These are phyloP conservation scores for Xylariaceae sp. DNA, from an alignment of 2,329 filamentous ascomycete species.

Conservation along the genomic window DNA sequence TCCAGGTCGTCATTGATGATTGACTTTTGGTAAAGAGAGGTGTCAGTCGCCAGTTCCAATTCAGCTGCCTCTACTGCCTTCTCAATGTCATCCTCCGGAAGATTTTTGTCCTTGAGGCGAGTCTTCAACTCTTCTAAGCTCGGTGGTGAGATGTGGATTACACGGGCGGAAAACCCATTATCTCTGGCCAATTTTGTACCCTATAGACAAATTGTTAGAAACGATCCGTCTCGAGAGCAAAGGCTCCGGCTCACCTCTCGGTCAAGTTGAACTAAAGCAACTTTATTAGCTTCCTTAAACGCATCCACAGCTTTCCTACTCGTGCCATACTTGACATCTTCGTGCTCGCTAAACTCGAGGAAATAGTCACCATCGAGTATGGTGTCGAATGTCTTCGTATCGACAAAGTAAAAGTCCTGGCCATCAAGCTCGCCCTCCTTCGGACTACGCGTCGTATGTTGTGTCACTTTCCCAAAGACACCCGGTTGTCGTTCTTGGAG, in stretches of 20 bases:
- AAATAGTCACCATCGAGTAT: slow-evolving; percentile 60
- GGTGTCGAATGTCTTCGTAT: slow-evolving; percentile 52
- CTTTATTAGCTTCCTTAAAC: slow-evolving; percentile 53
- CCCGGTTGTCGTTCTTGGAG: slow-evolving; percentile 63
- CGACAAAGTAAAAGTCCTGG: slow-evolving; percentile 55
- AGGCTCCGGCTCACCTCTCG: slow-evolving; percentile 43
- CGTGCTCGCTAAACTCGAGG: slow-evolving; percentile 52
- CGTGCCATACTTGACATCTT: slow-evolving; percentile 54
- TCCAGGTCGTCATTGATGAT: slow-evolving; percentile 52
- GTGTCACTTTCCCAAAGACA: slow-evolving; percentile 59
- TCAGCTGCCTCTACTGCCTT: slow-evolving; percentile 39
- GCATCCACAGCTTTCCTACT: slow-evolving; percentile 51
- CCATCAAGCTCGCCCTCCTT: slow-evolving; percentile 51
- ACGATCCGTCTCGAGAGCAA: neutral
- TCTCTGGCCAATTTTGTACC: slow-evolving; percentile 57
- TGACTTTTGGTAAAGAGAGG: slow-evolving; percentile 48
- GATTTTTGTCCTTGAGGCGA: slow-evolving; percentile 42
- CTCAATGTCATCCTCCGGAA: slow-evolving; percentile 47
- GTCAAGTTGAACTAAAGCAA: slow-evolving; percentile 56
- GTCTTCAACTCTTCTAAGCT: slow-evolving; percentile 36
- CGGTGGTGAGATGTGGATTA: slow-evolving; percentile 51
- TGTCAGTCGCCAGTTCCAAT: too few species aligned
- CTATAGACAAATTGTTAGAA: slow-evolving; percentile 31
- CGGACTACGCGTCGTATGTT: slow-evolving; percentile 53
- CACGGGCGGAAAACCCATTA: slow-evolving; percentile 54